A percentile compares a stretch with the other conserved stretches of the same genome.
phyloP scores from a whole-genome alignment of 1,139 yeast species.

The Pichia sp. region DNA sequence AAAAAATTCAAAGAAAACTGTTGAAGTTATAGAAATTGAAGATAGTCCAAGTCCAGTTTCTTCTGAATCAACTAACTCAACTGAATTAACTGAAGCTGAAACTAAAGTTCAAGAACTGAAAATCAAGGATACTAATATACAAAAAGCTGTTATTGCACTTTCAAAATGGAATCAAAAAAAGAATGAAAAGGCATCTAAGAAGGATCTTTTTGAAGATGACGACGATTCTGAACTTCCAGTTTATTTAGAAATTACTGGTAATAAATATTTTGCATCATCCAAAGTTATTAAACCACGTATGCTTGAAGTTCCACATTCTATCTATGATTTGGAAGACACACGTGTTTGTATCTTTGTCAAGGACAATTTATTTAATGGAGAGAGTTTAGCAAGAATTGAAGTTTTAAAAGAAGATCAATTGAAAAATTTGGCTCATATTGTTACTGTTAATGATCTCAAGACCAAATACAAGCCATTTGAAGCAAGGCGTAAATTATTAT shows the following conservation, averaged over 20 bases:
- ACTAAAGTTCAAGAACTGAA: conserved; percentile 3
- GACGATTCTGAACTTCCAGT: conserved; percentile 43
- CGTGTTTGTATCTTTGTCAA: conserved; percentile 68
- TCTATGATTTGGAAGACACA: conserved; percentile 41
- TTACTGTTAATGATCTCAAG: conserved; percentile 54
- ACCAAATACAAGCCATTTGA: conserved; percentile 64
- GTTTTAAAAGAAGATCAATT: conserved; percentile 35
- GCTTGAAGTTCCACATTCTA: conserved; percentile 48
- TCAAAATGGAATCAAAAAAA: conserved; percentile 37
- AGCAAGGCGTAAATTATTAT: conserved; percentile 57
- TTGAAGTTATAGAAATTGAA: conserved; percentile 13
- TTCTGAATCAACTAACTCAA: too few species aligned
- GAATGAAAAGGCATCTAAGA: conserved; percentile 30
- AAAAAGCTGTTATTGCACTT: conserved; percentile 49
- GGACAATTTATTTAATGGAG: conserved; percentile 57
- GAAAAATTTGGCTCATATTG: conserved; percentile 41
- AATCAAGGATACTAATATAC: conserved; percentile 21
- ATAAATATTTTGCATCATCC: conserved; percentile 55
- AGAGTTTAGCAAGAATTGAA: conserved; percentile 56
- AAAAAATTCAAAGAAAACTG: conserved; percentile 3
- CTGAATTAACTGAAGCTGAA: too few species aligned
- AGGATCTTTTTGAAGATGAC: conserved; percentile 46
- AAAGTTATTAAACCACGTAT: conserved; percentile 69
- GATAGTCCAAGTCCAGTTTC: neutral
- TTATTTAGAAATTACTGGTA: conserved; percentile 56